Percentiles rank a stretch among this genome's conserved stretches.
Evolutionary conservation across 1,284 basidiomycete species (phyloP).

Genomic region (Schizopora paradoxa): DNA sequence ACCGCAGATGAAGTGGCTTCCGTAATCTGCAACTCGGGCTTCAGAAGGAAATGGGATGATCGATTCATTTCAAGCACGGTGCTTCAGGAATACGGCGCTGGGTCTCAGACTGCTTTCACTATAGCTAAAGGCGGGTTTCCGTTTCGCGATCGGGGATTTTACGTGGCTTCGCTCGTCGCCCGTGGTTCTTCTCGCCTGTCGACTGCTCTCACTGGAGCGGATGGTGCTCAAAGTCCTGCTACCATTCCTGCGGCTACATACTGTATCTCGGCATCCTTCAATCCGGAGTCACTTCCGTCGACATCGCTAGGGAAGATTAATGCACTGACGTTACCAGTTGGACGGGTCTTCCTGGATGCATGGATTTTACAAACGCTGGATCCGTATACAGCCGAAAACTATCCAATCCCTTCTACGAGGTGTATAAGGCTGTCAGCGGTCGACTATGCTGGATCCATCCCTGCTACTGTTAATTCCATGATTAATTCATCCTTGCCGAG

Average conservation of each 20-base stretch:
- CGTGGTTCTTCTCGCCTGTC: too few species aligned
- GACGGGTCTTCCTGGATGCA: conserved; percentile 84
- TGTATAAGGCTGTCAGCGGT: conserved; percentile 86
- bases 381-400: conserved; percentile 93
- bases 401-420: conserved; percentile 90
- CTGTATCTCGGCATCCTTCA: conserved; percentile 74
- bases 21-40: conserved; percentile 66
- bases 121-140: conserved; percentile 80
- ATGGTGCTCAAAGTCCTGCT: conserved; percentile 29
- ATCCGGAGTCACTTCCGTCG: conserved; percentile 50
- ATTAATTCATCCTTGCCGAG: conserved; percentile 76
- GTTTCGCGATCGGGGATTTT: conserved; percentile 87
- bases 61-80: conserved; percentile 65
- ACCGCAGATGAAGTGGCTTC: conserved; percentile 88
- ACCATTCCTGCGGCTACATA: conserved; percentile 57
- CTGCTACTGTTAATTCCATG: conserved; percentile 82
- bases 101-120: conserved; percentile 64
- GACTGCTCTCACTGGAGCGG: conserved; percentile 19
- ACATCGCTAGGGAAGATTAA: conserved; percentile 75
- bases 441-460: conserved; percentile 86
- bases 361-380: conserved; percentile 98
- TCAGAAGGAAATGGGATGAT: conserved; percentile 82
- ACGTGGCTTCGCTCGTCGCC: conserved; percentile 73
- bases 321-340: conserved; percentile 67
- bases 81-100: conserved; percentile 80